Conservation (phyloP, 2,329 filamentous ascomycete species). For the Bipolaris zeicola region DNA sequence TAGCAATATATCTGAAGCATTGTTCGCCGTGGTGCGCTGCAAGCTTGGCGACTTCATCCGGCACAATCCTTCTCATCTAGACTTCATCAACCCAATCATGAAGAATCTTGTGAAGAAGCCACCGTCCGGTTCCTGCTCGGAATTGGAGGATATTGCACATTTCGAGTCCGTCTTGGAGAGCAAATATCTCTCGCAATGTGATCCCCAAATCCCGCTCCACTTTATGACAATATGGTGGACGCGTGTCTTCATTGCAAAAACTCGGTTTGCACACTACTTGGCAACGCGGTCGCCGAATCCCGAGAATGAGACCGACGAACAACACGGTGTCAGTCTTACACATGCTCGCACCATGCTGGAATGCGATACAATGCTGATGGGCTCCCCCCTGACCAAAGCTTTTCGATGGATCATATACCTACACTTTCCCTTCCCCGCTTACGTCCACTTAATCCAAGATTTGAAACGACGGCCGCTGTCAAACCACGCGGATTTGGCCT, state of each 20-base stretch:
- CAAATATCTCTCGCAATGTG: slow-evolving; percentile 46
- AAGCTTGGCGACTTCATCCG: slow-evolving; percentile 53
- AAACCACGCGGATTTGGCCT: slow-evolving; percentile 46
- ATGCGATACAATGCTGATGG: slow-evolving; percentile 54
- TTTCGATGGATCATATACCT: slow-evolving; percentile 52
- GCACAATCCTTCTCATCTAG: slow-evolving; percentile 52
- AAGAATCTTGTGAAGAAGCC: slow-evolving; percentile 45
- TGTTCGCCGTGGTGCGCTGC: slow-evolving; percentile 57
- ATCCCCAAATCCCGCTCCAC: slow-evolving; percentile 37
- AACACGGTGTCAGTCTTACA: slow-evolving; percentile 36
- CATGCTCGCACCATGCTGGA: slow-evolving; percentile 52
- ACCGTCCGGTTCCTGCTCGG: slow-evolving; percentile 19
- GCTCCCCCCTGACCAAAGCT: slow-evolving; percentile 49
- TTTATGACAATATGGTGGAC: slow-evolving; percentile 56
- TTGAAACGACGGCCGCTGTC: slow-evolving; percentile 47
- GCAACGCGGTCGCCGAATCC: slow-evolving; percentile 36
- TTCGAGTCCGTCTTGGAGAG: slow-evolving; percentile 50
- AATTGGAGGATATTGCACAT: slow-evolving; percentile 34
- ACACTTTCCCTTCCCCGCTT: slow-evolving; percentile 58
- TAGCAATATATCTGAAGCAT: slow-evolving; percentile 55
- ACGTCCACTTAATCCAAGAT: slow-evolving; percentile 54
- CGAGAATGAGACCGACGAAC: slow-evolving; percentile 21
- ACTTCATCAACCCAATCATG: slow-evolving; percentile 54
- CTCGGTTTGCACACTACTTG: slow-evolving; percentile 57
- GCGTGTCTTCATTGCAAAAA: slow-evolving; percentile 56